Evolutionary conservation across 441 rosid species (phyloP).

Genomic region (Hypseocharis bilobata): DNA sequence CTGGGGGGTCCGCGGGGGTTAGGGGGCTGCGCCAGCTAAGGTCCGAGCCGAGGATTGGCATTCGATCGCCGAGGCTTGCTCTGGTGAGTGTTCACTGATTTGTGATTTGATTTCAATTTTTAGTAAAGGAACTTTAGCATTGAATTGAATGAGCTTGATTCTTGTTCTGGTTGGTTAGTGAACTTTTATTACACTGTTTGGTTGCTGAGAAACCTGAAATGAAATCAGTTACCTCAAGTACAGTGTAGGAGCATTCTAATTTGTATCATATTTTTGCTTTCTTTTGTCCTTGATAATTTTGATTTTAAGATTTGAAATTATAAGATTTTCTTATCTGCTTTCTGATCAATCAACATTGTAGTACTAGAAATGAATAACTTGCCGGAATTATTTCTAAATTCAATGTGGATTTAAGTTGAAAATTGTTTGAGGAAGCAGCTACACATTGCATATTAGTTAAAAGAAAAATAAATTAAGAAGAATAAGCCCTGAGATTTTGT

Average conservation of each 20-base stretch:
- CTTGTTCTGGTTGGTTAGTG: not conserved
- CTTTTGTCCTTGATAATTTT: not conserved
- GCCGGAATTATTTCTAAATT: too few species aligned
- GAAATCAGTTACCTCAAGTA: not conserved
- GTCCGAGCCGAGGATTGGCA: conserved; percentile 45
- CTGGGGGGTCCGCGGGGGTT: conserved; percentile 32
- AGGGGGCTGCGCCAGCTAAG: conserved; percentile 50
- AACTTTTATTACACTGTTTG: not conserved
- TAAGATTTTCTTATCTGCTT: too few species aligned
- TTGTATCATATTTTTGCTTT: too few species aligned
- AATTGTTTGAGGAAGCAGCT: not conserved
- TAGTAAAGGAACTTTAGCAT: too few species aligned
- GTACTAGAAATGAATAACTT: too few species aligned
- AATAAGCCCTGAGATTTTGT: not conserved
- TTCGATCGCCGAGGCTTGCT: conserved; percentile 79
- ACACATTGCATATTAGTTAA: not conserved
- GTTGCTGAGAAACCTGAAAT: conserved; percentile 5
- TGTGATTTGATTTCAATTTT: not conserved
- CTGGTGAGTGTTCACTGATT: conserved; percentile 46
- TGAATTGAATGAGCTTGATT: not conserved
- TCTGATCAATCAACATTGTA: too few species aligned
- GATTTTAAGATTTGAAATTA: not conserved
- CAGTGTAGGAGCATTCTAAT: not conserved
- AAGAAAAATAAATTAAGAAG: not conserved
- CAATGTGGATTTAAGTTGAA: not conserved